phyloP scores from a whole-genome alignment of 2,329 filamentous ascomycete genomes.

The Monilinia aucupariae region DNA sequence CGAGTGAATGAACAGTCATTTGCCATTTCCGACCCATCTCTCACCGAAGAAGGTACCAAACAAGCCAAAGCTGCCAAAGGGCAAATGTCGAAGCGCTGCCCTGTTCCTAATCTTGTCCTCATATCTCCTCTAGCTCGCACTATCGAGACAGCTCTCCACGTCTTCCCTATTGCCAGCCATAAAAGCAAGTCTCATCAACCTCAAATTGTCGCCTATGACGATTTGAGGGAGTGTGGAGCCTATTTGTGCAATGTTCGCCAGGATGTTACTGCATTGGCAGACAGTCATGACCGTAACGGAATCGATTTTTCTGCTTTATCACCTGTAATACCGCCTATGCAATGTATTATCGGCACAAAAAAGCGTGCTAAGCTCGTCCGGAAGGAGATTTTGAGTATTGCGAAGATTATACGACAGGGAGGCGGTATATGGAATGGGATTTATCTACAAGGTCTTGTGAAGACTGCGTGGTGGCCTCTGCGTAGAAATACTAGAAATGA shows the following conservation, averaged over 20 bases:
- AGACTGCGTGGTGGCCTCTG: too few relatives aligned
- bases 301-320: background rate
- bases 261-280: background rate
- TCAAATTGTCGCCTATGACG: slow-evolving; percentile 12
- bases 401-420: background rate
- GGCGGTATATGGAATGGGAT: slow-evolving; percentile 10
- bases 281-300: background rate
- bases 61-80: background rate
- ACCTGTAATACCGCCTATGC: background rate
- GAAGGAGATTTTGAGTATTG: background rate
- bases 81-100: background rate
- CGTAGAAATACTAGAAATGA: background rate
- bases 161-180: background rate
- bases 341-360: background rate
- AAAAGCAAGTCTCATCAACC: background rate
- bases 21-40: background rate
- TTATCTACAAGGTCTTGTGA: background rate
- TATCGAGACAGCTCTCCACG: background rate
- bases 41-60: background rate
- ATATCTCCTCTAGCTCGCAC: background rate
- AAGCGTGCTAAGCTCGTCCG: background rate
- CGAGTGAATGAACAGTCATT: background rate
- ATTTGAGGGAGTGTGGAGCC: background rate
- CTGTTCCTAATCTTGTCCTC: background rate
- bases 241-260: background rate